Percentiles rank a stretch among this genome's conserved stretches.
Conservation (phyloP, 257 asterid species). For the Avicennia marina region DNA sequence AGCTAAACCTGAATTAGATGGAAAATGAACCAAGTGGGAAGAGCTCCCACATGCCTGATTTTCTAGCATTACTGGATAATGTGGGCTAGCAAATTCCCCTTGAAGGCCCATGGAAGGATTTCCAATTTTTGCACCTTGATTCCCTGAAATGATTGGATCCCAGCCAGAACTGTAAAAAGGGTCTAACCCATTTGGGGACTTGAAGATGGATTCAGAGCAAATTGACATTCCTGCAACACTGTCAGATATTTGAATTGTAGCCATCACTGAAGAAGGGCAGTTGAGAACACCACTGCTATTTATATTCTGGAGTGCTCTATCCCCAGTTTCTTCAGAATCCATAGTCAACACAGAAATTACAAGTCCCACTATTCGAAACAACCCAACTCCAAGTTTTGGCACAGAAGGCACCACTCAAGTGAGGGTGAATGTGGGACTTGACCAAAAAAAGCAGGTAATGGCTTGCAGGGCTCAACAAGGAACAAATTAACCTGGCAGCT, state of each 20-base stretch:
- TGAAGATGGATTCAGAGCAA: conserved; percentile 27
- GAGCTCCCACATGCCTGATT: conserved; percentile 30
- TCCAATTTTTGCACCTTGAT: conserved; percentile 34
- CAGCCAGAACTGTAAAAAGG: conserved; percentile 52
- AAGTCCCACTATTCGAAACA: conserved; percentile 23
- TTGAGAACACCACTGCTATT: conserved; percentile 20
- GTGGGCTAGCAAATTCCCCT: conserved; percentile 45
- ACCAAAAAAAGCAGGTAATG: too few species aligned
- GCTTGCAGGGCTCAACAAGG: too few species aligned
- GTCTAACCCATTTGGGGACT: conserved; percentile 30
- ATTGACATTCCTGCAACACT: conserved; percentile 28
- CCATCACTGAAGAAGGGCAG: conserved; percentile 30
- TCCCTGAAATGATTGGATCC: conserved; percentile 50
- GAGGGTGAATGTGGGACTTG: conserved; percentile 40
- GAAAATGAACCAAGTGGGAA: conserved; percentile 41
- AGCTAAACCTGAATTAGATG: conserved; percentile 35
- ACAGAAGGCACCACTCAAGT: conserved; percentile 29
- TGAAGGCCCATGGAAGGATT: conserved; percentile 36
- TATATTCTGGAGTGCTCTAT: conserved; percentile 26
- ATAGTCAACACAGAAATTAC: conserved; percentile 26
- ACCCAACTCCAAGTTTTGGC: conserved; percentile 11
- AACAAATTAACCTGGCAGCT: too few species aligned
- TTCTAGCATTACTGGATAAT: conserved; percentile 29
- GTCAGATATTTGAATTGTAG: conserved; percentile 27
- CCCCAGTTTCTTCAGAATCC: conserved; percentile 49